Conservation (phyloP, 208 protist species). For the Tritrichomonas foetus region DNA sequence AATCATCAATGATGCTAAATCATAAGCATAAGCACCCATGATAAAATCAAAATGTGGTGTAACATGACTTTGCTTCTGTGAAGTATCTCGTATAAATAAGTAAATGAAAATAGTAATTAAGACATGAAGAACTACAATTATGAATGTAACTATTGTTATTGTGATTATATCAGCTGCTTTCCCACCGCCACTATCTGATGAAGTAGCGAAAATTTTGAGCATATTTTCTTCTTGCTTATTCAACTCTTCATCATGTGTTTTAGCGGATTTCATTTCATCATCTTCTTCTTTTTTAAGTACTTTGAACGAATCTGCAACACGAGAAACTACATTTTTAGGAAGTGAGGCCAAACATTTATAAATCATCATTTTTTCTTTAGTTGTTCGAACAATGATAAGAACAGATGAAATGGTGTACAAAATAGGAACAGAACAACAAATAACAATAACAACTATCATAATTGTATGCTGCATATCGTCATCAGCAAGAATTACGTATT, state of each 20-base stretch:
- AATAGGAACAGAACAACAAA: background rate
- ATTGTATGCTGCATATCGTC: background rate
- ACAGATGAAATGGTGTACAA: background rate
- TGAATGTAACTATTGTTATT: too few species aligned
- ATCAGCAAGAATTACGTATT: background rate
- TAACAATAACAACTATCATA: background rate
- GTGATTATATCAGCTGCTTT: background rate
- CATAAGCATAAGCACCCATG: conserved; percentile 23
- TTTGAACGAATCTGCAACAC: background rate
- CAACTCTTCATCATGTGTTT: background rate
- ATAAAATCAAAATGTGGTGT: conserved; percentile 2
- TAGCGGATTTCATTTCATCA: background rate
- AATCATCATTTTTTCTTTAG: background rate
- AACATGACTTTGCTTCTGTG: background rate
- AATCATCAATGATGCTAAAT: background rate
- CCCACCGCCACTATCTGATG: background rate
- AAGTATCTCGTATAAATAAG: background rate
- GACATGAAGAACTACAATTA: too few species aligned
- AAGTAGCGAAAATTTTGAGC: background rate
- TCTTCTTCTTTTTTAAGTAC: background rate
- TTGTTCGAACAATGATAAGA: background rate
- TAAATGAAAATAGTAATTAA: background rate
- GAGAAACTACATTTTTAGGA: background rate
- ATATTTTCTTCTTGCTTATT: conserved; percentile 28
- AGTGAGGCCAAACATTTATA: background rate